Evolutionary conservation across 164 flowering plant genomes (phyloP), one percentile per base, ranked within the genome.

Genomic region (Tetrastigma voinierianum): DNA sequence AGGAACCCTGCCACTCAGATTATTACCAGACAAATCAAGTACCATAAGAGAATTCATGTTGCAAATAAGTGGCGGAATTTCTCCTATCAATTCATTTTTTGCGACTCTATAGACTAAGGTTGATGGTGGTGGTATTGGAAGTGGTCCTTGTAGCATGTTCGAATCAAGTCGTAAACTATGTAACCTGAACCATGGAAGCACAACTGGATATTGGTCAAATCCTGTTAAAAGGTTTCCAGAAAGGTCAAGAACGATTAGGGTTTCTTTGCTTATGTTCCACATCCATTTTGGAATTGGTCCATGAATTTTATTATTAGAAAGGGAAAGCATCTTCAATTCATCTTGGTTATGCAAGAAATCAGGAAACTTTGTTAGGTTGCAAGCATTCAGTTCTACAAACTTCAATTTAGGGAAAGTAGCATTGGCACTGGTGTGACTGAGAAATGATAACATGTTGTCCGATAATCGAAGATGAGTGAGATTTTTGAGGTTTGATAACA

Each of bases 241-340:
- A 7, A 71, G 49, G 25, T 59, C 32, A 11, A 71, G 11, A n/a
- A 8, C 17, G 0, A 0, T 5, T 16, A 65, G n/a, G 10, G 48
- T n/a, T 1, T 47, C 40, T 13, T 18, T 62, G 5, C 51, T 17
- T 3, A 49, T 17, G 2, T 58, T 25, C 49, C 45, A 46, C 0
- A 71, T 32, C 69, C 65, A 59, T 4, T n/a, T 24, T 2, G 74
- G 74, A 4, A 65, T 55, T 3, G 10, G 19, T 0, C 70, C 74
- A 20, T 16, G 8, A 23, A 71, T 65, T 0, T 32, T 54, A 14
- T 71, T 66, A 16, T 17, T 2, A 1, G 61, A 45, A 5, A 71
- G 59, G 13, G 60, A 59, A 4, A 71, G 1, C 5, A 5, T 1
- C 0, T 8, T 1, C 57, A 67, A 32, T 11, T 2, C 11, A 6